These are phyloP conservation scores for Lizonia empirigonia DNA, from an alignment of 2,329 filamentous ascomycete genomes.

Conservation along the genomic window DNA sequence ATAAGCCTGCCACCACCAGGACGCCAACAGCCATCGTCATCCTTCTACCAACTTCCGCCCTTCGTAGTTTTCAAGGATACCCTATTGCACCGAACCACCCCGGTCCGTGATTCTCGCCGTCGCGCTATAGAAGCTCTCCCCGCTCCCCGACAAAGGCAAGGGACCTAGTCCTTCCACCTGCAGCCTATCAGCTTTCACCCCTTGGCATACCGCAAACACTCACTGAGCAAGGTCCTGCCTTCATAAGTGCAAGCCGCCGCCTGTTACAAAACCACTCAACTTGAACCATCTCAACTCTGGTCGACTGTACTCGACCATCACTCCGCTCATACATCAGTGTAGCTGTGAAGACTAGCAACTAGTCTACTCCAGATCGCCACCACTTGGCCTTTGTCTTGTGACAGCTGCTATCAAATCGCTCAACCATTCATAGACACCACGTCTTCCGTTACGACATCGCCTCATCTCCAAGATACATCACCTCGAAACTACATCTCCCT, in stretches of 20 bases:
- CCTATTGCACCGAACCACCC: conserved; percentile 17
- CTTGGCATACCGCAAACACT: conserved; percentile 34
- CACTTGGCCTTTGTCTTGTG: conserved; percentile 25
- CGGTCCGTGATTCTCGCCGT: conserved; percentile 24
- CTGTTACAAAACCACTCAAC: conserved; percentile 13
- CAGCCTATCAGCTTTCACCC: conserved; percentile 32
- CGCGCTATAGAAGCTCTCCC: conserved; percentile 19
- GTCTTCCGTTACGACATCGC: conserved; percentile 32
- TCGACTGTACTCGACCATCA: conserved; percentile 12
- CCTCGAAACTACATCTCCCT: conserved; percentile 28
- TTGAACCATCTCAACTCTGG: conserved; percentile 14
- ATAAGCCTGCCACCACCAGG: conserved; percentile 29
- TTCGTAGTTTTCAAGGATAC: conserved; percentile 19
- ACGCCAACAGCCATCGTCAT: conserved; percentile 24
- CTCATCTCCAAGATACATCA: conserved; percentile 31
- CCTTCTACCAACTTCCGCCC: conserved; percentile 25
- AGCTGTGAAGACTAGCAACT: conserved; percentile 25
- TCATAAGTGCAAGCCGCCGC: conserved; percentile 28
- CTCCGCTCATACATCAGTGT: conserved; percentile 20
- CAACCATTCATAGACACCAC: conserved; percentile 18
- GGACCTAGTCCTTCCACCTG: conserved; percentile 20
- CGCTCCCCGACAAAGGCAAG: conserved; percentile 24
- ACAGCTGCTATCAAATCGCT: conserved; percentile 16
- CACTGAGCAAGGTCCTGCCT: conserved; percentile 16
- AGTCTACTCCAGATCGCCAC: conserved; percentile 32